Evolutionary conservation across 805 yeast species (phyloP).

Genomic region (Lachancea fermentati): DNA sequence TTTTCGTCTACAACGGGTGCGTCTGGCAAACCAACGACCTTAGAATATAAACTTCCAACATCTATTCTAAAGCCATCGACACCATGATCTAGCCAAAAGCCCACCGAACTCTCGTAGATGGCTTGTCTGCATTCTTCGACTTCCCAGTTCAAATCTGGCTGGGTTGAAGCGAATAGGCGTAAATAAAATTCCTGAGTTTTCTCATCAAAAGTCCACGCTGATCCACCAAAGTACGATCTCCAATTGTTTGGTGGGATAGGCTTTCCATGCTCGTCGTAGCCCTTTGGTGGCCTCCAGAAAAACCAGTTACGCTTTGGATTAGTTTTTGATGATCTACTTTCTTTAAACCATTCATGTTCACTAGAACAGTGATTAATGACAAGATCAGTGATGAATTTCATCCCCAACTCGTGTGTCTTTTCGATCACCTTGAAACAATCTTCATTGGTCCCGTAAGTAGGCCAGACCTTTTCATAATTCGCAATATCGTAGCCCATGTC

Average conservation of each 20-base stretch:
- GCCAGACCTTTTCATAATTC: constrained; percentile 47
- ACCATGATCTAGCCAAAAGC: constrained; percentile 51
- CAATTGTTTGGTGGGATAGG: constrained; percentile 56
- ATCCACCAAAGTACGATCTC: constrained; percentile 46
- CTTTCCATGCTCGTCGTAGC: constrained; percentile 40
- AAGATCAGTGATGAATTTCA: constrained; percentile 48
- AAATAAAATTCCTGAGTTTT: constrained; percentile 49
- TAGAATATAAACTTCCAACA: constrained; percentile 48
- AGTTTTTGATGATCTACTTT: constrained; percentile 43
- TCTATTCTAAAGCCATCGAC: constrained; percentile 57
- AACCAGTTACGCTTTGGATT: constrained; percentile 59
- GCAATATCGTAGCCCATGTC: constrained; percentile 62
- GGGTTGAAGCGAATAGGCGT: constrained; percentile 47
- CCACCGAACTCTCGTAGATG: constrained; percentile 42
- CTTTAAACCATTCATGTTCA: constrained; percentile 54
- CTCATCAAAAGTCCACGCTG: constrained; percentile 55
- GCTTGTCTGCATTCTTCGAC: constrained; percentile 31
- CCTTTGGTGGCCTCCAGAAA: constrained; percentile 48
- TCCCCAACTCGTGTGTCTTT: constrained; percentile 43
- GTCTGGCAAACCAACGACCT: constrained; percentile 40
- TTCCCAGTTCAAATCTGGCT: constrained; percentile 62
- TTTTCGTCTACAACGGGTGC: constrained; percentile 43
- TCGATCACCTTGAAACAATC: constrained; percentile 46
- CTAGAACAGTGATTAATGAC: constrained; percentile 54
- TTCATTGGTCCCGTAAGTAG: constrained; percentile 48